Evolutionary conservation across 495 filamentous ascomycete species (phyloP).

Genomic region (Cercophora sp.): DNA sequence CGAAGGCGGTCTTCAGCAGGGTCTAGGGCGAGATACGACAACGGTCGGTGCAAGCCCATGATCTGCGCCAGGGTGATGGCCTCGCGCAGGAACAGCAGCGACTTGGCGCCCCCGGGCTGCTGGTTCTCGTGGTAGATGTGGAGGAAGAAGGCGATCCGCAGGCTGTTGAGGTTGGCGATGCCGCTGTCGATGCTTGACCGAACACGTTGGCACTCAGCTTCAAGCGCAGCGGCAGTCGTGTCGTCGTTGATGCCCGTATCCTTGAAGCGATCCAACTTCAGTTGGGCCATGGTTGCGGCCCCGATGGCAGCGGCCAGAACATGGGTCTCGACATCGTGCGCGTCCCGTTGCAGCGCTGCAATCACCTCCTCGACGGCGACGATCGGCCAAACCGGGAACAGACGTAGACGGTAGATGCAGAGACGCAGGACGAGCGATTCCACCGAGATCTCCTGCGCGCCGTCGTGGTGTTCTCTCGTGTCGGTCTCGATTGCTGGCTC

Average conservation of each 20-base stretch:
- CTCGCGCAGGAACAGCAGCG: constrained; percentile 40
- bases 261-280: constrained; percentile 34
- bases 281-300: constrained; percentile 44
- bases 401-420: constrained; percentile 42
- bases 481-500: background rate
- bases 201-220: constrained; percentile 20
- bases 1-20: constrained; percentile 34
- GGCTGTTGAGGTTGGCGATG: constrained; percentile 20
- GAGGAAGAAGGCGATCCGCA: constrained; percentile 43
- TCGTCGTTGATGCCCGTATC: constrained; percentile 22
- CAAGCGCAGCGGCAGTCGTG: constrained; percentile 22
- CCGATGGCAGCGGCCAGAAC: constrained; percentile 40
- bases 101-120: constrained; percentile 36
- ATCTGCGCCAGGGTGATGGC: constrained; percentile 45
- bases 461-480: background rate
- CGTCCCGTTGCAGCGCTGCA: constrained; percentile 29
- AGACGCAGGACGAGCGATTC: constrained; percentile 26
- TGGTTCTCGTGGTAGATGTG: constrained; percentile 46
- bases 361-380: constrained; percentile 40
- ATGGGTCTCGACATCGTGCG: constrained; percentile 35
- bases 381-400: constrained; percentile 49
- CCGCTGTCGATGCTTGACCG: constrained; percentile 14
- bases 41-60: constrained; percentile 37
- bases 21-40: constrained; percentile 29
- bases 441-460: too few species aligned